Base-by-base conservation (phyloP, 2,329 filamentous ascomycete species). In the Claviceps sp. region DNA sequence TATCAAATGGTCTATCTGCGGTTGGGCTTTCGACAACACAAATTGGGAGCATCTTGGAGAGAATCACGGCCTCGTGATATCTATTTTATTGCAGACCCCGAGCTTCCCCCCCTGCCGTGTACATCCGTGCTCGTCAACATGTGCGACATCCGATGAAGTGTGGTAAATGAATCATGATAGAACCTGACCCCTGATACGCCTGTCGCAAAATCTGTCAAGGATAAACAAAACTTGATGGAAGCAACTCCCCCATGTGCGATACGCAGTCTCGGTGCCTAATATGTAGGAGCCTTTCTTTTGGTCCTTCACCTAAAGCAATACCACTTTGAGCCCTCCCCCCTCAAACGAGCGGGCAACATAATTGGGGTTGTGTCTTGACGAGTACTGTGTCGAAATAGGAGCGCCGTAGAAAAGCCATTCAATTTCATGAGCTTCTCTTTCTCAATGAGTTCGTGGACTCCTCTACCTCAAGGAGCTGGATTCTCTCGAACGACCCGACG, bases 401-500 rank as follows among this genome's bases (percentile, higher is more conserved):
- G 16, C 18, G 44, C 42, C n/a, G 9, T 42, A 37, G 13, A 51
- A 11, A 40, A 38, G 50, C 24, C 50, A 42, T 34, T n/a, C 52
- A 11, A 18, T 51, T 16, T 37, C 54, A 54, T 52, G 58, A 55
- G 52, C 55, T 30, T 34, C 7, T 26, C 4, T 46, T 18, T 34
- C 9, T 34, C 30, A 11, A 30, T 3, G 26, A 30, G 8, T 11
- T 30, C 26, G 26, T 30, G 8, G 8, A 30, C 26, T 30, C 8
- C 8, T 11, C 26, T 30, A 8, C 9, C 5, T 70, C 62, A 88
- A 50, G 85, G 84, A 48, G 86, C 84, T 14, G 86, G 88, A 67
- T 97, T 95, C 58, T 96, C 89, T 61, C 81, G 85, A 53, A 98
- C 93, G 20, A 95, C 84, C 55, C 86, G 82, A 64, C 81, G 83